phyloP scores from a whole-genome alignment of 2,329 filamentous ascomycete genomes.

The Dryadomyces quercivorus region DNA sequence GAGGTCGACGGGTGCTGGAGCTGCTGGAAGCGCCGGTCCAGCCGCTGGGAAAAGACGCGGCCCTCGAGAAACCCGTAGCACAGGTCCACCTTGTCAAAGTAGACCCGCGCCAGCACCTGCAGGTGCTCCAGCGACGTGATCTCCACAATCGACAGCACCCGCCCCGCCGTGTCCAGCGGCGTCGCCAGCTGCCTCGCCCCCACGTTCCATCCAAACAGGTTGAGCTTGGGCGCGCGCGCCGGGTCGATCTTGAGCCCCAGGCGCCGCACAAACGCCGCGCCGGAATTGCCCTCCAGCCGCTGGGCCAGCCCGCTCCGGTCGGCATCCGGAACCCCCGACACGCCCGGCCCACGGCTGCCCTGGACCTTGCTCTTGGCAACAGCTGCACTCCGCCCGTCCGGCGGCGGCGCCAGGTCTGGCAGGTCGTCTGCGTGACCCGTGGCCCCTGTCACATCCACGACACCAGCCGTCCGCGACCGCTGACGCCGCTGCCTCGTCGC shows the following conservation, averaged over 20 bases:
- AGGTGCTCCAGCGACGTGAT: conserved; percentile 36
- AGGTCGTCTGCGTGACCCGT: not conserved
- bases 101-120: conserved; percentile 29
- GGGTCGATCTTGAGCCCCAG: conserved; percentile 7
- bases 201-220: conserved; percentile 4
- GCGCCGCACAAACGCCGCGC: conserved; percentile 4
- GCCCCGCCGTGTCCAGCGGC: not conserved
- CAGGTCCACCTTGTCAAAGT: conserved; percentile 39
- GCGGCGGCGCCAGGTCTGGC: not conserved
- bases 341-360: not conserved
- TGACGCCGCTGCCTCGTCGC: not conserved
- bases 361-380: too few relatives aligned
- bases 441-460: not conserved
- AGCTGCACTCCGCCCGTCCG: not conserved
- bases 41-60: conserved; percentile 18
- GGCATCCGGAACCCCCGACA: not conserved
- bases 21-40: conserved; percentile 21
- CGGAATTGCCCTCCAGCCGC: conserved; percentile 6
- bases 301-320: conserved; percentile 1
- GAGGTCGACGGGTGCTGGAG: not conserved
- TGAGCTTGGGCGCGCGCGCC: conserved; percentile 3
- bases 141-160: conserved; percentile 13
- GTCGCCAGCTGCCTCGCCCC: not conserved
- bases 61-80: conserved; percentile 37
- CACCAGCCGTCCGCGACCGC: not conserved